Evolutionary conservation across 163 green algal genomes (phyloP).

Genomic region (Coccomyxa subellipsoidea): DNA sequence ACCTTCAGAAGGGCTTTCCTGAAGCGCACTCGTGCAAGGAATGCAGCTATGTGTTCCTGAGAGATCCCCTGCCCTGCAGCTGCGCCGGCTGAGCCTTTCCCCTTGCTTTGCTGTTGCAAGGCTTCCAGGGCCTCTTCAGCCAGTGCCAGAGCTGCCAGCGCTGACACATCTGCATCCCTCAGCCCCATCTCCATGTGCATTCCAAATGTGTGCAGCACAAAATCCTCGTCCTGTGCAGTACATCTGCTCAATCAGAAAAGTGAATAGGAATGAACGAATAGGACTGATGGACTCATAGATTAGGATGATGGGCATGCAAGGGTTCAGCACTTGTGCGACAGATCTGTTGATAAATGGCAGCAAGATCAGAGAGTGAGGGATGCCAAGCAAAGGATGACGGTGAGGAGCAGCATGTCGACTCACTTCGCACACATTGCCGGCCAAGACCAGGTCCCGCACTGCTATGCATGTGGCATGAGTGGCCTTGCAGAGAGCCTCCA

Average conservation of each 20-base stretch:
- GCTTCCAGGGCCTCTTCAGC: neutral
- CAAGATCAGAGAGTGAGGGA: neutral
- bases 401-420: neutral
- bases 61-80: neutral
- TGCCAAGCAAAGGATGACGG: neutral
- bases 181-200: neutral
- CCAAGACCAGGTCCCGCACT: slow-evolving; percentile 45
- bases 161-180: neutral
- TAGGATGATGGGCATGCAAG: too few species aligned
- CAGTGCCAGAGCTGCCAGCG: neutral
- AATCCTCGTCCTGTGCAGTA: slow-evolving; percentile 1
- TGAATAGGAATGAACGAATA: too few species aligned
- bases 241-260: neutral
- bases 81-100: neutral
- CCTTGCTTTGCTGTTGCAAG: neutral
- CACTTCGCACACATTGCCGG: slow-evolving; percentile 48
- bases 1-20: neutral
- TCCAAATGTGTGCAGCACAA: slow-evolving; percentile 9
- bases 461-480: slow-evolving; percentile 33
- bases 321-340: neutral
- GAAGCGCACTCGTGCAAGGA: slow-evolving; percentile 7
- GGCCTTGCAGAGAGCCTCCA: slow-evolving; percentile 42
- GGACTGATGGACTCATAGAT: too few species aligned
- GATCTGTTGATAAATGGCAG: neutral
- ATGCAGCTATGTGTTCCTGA: neutral